Evolutionary conservation across 768 basidiomycete genomes (phyloP), one percentile per base, ranked within the genome.

Genomic region (Boletus rex-veris): DNA sequence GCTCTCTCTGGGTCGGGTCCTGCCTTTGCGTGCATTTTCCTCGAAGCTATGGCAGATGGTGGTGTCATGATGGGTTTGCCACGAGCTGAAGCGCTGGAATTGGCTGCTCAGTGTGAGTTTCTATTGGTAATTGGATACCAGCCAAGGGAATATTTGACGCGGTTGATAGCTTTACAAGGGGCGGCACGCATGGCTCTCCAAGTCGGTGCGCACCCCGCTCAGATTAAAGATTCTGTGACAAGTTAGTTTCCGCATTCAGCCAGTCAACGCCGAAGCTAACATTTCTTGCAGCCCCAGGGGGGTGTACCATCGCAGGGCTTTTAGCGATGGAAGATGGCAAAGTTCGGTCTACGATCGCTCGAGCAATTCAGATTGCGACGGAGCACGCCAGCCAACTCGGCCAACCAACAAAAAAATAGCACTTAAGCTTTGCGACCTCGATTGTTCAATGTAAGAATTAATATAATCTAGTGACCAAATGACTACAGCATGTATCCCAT

Each of bases 61-160:
- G 97, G 94, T 41, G 97, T 98, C 43, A 98, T 99, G 96, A 98
- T 98, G 97, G 97, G 97, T 30, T 74, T 99, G 48, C 97, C 97
- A 4, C 78, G 97, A 57, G 82, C 85, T 2, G 97, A 98, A 71
- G 94, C 97, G 5, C 73, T 98, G 40, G 97, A 99, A 68, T 74
- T 99, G 48, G 96, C 97, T 45, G 85, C 96, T 42, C 97, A 99
- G 73, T 93, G 96, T 97, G 66, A 63, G 84, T 73, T 15, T 19
- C 18, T 33, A 14, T 30, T 41, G 28, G 10, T 35, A 31, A 2
- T 49, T 28, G 45, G 15, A 47, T 30, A 19, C 10, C 9, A n/a
- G 33, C 48, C 35, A n/a, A 35, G 36, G 24, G 11, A 36, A 41
- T 18, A 9, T 14, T 21, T 47, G 26, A 56, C 36, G 36, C 36